phyloP scores from a whole-genome alignment of 306 rosid genomes.

The Sicyos edulis region DNA sequence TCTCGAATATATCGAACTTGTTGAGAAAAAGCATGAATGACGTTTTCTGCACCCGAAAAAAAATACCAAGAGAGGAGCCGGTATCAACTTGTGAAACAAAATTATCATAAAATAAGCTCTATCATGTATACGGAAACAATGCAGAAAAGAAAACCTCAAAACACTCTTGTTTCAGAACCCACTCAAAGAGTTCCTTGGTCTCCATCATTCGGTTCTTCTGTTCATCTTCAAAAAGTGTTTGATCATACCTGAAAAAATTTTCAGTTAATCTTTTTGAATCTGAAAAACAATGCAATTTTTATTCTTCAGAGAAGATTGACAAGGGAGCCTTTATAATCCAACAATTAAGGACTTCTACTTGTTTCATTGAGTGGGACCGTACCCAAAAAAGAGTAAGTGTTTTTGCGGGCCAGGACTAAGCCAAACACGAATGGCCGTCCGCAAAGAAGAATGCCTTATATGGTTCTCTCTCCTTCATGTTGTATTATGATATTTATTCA shows the following conservation, averaged over 20 bases:
- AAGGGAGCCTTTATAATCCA: not conserved
- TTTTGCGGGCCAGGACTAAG: too few relatives aligned
- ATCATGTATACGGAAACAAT: not conserved
- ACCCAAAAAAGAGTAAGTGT: too few relatives aligned
- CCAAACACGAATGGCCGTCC: too few relatives aligned
- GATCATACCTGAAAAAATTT: constrained; percentile 71
- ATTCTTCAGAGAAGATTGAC: not conserved
- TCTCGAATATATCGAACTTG: constrained; percentile 96
- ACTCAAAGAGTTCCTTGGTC: constrained; percentile 90
- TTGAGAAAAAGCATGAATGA: constrained; percentile 96
- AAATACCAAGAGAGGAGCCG: not conserved
- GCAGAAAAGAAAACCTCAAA: constrained; percentile 64
- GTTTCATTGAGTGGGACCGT: too few relatives aligned
- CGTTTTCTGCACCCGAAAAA: constrained; percentile 58
- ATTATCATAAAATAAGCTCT: not conserved
- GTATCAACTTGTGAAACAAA: constrained; percentile 1
- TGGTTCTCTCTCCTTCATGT: too few relatives aligned
- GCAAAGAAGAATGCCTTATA: too few relatives aligned
- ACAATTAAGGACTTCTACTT: too few relatives aligned
- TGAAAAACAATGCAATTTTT: too few relatives aligned
- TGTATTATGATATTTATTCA: too few relatives aligned
- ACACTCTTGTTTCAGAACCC: constrained; percentile 95
- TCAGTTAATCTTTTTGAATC: constrained; percentile 11
- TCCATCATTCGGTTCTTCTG: constrained; percentile 91
- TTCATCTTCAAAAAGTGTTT: constrained; percentile 95